Percentiles rank a stretch among this genome's conserved stretches.
These are phyloP conservation scores for Pyrenophora graminea DNA, from an alignment of 2,329 filamentous ascomycete genomes.

Conservation along the genomic window DNA sequence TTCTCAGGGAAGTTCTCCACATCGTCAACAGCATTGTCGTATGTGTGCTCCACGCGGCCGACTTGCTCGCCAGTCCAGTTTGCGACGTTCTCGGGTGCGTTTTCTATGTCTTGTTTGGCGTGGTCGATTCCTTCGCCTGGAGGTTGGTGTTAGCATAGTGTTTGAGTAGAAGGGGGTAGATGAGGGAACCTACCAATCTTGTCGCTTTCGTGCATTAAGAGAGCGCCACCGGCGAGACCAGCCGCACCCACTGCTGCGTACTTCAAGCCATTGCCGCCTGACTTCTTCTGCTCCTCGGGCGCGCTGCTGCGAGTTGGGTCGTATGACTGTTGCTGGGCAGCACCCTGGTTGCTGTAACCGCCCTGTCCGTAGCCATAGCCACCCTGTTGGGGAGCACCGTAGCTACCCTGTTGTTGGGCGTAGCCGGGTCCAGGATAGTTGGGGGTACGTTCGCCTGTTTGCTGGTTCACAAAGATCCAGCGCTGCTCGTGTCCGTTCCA, in stretches of 20 bases:
- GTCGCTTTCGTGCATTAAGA: constrained; percentile 33
- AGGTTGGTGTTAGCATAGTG: constrained; percentile 1
- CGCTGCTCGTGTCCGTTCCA: constrained; percentile 29
- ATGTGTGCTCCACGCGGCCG: constrained; percentile 27
- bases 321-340: constrained; percentile 23
- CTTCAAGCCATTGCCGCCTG: constrained; percentile 32
- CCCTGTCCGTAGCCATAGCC: constrained; percentile 19
- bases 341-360: constrained; percentile 22
- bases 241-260: constrained; percentile 32
- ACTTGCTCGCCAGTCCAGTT: constrained; percentile 31
- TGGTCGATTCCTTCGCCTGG: constrained; percentile 25
- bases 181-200: constrained; percentile 24
- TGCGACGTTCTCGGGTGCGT: constrained; percentile 30
- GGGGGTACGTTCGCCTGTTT: constrained; percentile 29
- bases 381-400: constrained; percentile 15
- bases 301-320: constrained; percentile 20
- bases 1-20: constrained; percentile 33
- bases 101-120: constrained; percentile 24
- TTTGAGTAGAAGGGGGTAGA: background rate
- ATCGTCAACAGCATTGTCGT: constrained; percentile 25
- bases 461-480: constrained; percentile 36
- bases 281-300: constrained; percentile 20
- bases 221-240: constrained; percentile 29
- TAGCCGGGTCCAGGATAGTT: constrained; percentile 30
- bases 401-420: constrained; percentile 25